Evolutionary conservation across 306 rosid genomes (phyloP).

Genomic region (Glycine soja): DNA sequence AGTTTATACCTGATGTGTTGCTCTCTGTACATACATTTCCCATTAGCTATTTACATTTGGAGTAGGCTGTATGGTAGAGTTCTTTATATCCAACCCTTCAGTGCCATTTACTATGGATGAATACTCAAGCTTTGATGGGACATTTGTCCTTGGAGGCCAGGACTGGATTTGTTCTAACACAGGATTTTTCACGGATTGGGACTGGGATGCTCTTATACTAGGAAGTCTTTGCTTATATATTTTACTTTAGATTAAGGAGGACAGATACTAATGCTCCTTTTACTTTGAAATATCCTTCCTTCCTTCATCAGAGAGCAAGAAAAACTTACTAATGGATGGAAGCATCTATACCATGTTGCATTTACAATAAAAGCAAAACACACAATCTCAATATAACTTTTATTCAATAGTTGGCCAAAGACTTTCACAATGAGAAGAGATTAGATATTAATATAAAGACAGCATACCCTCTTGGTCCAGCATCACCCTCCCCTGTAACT

Average conservation of each 20-base stretch:
- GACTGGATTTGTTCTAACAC: conserved; percentile 8
- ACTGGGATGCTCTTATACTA: not conserved
- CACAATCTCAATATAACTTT: not conserved
- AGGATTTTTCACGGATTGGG: conserved; percentile 8
- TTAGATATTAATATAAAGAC: conserved; percentile 38
- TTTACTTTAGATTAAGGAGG: conserved; percentile 21
- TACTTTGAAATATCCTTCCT: conserved; percentile 20
- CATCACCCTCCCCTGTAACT: conserved; percentile 95
- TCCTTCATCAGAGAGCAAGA: conserved; percentile 15
- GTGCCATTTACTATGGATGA: conserved; percentile 12
- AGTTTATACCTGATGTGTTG: not conserved
- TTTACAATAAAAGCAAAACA: conserved; percentile 24
- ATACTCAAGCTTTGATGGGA: conserved; percentile 11
- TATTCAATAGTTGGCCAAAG: conserved; percentile 36
- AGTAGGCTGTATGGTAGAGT: not conserved
- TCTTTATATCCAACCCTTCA: conserved; percentile 12
- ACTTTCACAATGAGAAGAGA: conserved; percentile 27
- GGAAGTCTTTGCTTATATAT: conserved; percentile 18
- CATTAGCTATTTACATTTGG: conserved; percentile 1
- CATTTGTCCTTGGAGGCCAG: conserved; percentile 21
- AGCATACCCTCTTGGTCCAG: conserved; percentile 92
- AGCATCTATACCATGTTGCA: conserved; percentile 28
- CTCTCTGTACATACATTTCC: conserved; percentile 23
- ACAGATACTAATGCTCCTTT: conserved; percentile 38
- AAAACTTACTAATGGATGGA: conserved; percentile 24